Percentiles rank a stretch among this genome's conserved stretches.
Evolutionary conservation across 2,329 filamentous ascomycete species (phyloP).

Genomic region (Nothophaeocryptopus gaeumannii): DNA sequence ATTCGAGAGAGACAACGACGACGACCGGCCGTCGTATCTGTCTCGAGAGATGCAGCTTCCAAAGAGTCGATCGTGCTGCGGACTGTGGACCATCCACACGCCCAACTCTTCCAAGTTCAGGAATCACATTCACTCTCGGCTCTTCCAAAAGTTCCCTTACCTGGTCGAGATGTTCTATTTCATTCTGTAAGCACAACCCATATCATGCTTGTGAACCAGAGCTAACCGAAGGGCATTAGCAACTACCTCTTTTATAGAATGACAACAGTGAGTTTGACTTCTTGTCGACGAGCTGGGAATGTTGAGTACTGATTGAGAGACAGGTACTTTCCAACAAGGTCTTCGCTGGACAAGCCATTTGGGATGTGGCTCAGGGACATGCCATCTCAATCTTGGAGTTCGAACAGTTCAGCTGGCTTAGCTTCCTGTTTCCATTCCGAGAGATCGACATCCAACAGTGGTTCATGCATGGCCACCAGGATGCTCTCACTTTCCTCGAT

Average conservation of each 20-base stretch:
- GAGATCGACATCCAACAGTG: slow-evolving; percentile 56
- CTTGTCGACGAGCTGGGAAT: too few species aligned
- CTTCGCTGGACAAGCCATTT: slow-evolving; percentile 47
- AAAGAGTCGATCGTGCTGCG: slow-evolving; percentile 53
- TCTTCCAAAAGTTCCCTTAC: slow-evolving; percentile 66
- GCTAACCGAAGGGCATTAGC: background rate
- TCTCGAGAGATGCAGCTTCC: slow-evolving; percentile 40
- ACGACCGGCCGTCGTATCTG: slow-evolving; percentile 24
- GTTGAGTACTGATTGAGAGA: too few species aligned
- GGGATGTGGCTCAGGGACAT: slow-evolving; percentile 55
- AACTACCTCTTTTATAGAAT: slow-evolving; percentile 63
- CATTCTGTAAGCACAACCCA: slow-evolving; percentile 44
- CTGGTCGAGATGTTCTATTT: slow-evolving; percentile 73
- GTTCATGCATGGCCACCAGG: slow-evolving; percentile 56
- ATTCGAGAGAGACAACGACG: slow-evolving; percentile 37
- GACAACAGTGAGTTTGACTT: slow-evolving; percentile 33
- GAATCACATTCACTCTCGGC: slow-evolving; percentile 58
- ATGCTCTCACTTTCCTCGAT: slow-evolving; percentile 54
- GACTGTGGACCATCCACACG: slow-evolving; percentile 44
- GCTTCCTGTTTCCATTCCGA: slow-evolving; percentile 52
- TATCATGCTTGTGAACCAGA: too few species aligned
- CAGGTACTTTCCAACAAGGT: slow-evolving; percentile 31
- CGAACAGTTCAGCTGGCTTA: slow-evolving; percentile 51
- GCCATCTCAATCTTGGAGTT: slow-evolving; percentile 54
- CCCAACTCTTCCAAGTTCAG: slow-evolving; percentile 52